Conservation (phyloP, 176 grass and related monocot species). For the Oryza coarctata region DNA sequence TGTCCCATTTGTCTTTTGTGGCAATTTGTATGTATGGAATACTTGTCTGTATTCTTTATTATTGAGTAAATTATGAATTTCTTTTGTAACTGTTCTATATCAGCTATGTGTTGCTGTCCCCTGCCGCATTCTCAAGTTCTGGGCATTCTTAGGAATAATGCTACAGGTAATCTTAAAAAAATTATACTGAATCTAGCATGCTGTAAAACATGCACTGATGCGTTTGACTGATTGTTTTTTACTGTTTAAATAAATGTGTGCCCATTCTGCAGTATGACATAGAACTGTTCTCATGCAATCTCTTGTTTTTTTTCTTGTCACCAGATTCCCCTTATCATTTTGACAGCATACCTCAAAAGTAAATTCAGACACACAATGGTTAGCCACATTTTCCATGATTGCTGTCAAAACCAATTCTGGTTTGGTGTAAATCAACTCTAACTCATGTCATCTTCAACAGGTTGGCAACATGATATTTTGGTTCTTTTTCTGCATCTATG, state of each 20-base stretch:
- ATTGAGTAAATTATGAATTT: constrained; percentile 31
- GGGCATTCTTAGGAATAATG: constrained; percentile 98
- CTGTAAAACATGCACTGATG: neutral
- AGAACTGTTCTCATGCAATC: constrained; percentile 17
- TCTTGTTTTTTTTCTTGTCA: neutral
- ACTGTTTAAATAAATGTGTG: neutral
- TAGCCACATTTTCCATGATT: constrained; percentile 22
- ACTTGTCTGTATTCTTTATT: neutral
- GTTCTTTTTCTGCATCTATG: constrained; percentile 97
- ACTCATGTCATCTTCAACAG: constrained; percentile 39
- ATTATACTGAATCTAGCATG: neutral
- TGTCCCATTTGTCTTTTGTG: neutral
- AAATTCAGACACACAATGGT: constrained; percentile 93
- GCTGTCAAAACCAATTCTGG: neutral
- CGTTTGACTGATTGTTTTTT: neutral
- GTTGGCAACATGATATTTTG: constrained; percentile 99
- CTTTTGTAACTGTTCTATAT: constrained; percentile 29
- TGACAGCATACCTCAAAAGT: constrained; percentile 82
- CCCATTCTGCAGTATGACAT: neutral
- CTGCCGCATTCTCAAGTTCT: constrained; percentile 89
- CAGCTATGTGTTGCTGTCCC: constrained; percentile 87
- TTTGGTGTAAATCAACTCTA: constrained; percentile 27
- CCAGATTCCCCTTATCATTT: constrained; percentile 84
- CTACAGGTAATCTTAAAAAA: constrained; percentile 58
- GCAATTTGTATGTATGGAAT: neutral